These are phyloP conservation scores for Pilatotrama ljubarskyi DNA, from an alignment of 768 basidiomycete genomes.

Conservation along the genomic window DNA sequence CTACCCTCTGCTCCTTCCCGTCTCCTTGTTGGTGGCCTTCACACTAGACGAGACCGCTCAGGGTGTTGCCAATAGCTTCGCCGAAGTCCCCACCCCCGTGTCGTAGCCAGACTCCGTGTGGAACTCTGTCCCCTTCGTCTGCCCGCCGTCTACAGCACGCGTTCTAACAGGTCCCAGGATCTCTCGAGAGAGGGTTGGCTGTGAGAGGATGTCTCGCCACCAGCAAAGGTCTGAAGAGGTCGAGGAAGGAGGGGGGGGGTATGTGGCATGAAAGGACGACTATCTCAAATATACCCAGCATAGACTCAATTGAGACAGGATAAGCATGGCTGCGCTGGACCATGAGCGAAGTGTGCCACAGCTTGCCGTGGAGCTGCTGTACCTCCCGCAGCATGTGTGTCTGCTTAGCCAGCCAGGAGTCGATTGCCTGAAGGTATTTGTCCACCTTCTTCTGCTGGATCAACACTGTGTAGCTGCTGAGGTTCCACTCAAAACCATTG, in stretches of 20 bases:
- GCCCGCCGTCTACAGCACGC: too few species aligned
- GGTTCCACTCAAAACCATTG: slow-evolving; percentile 30
- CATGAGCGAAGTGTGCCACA: slow-evolving; percentile 16
- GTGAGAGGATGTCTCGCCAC: slow-evolving; percentile 18
- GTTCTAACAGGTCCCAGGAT: too few species aligned
- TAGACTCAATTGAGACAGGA: slow-evolving; percentile 9
- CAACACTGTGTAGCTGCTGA: slow-evolving; percentile 9
- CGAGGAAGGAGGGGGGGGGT: slow-evolving; percentile 28
- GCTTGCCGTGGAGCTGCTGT: slow-evolving; percentile 24
- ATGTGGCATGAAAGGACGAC: slow-evolving; percentile 23
- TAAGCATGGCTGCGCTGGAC: slow-evolving; percentile 9
- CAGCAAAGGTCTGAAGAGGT: slow-evolving; percentile 22
- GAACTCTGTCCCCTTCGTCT: too few species aligned
- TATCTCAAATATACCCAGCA: slow-evolving; percentile 11
- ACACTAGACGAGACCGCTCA: too few species aligned
- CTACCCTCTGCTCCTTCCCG: too few species aligned
- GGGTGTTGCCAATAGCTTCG: too few species aligned
- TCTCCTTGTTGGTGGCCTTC: too few species aligned
- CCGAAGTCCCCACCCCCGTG: too few species aligned
- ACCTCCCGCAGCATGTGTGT: slow-evolving; percentile 12
- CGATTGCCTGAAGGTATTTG: slow-evolving; percentile 19
- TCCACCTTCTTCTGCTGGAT: slow-evolving; percentile 3
- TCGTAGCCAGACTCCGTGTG: too few species aligned
- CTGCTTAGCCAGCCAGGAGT: not conserved
- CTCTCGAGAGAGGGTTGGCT: slow-evolving; percentile 21